phyloP scores from a whole-genome alignment of 768 basidiomycete genomes.

The Mycena kentingensis region DNA sequence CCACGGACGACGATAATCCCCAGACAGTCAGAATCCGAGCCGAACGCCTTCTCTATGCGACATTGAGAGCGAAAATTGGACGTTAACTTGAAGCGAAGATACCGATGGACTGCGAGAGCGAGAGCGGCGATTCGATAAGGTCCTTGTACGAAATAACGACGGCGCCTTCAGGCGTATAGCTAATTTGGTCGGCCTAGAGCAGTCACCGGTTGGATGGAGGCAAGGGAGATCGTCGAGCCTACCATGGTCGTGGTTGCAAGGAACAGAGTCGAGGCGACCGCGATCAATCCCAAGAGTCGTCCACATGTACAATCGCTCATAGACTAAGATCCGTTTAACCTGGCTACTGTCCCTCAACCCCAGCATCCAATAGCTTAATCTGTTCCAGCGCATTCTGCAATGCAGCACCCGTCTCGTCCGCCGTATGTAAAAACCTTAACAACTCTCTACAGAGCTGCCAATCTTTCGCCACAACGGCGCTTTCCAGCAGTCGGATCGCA shows the following conservation, averaged over 20 bases:
- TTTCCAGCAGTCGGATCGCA: constrained; percentile 75
- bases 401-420: constrained; percentile 82
- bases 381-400: constrained; percentile 62
- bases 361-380: constrained; percentile 32
- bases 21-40: constrained; percentile 70
- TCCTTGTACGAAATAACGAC: constrained; percentile 65
- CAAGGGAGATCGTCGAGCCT: no score
- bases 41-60: constrained; percentile 73
- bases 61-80: constrained; percentile 5
- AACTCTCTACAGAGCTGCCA: constrained; percentile 93
- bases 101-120: constrained; percentile 67
- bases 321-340: no score
- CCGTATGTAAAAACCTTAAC: constrained; percentile 87
- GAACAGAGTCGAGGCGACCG: no score
- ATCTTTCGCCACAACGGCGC: constrained; percentile 75
- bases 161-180: constrained; percentile 48
- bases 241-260: no score
- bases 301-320: no score
- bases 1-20: constrained; percentile 80
- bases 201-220: no score
- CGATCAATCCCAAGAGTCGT: no score
- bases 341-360: no score
- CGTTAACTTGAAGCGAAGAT: constrained; percentile 24
- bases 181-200: constrained; percentile 22
- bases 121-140: constrained; percentile 53